These are phyloP conservation scores for Cytidiella melzeri DNA, from an alignment of 768 basidiomycete genomes.

Conservation along the genomic window DNA sequence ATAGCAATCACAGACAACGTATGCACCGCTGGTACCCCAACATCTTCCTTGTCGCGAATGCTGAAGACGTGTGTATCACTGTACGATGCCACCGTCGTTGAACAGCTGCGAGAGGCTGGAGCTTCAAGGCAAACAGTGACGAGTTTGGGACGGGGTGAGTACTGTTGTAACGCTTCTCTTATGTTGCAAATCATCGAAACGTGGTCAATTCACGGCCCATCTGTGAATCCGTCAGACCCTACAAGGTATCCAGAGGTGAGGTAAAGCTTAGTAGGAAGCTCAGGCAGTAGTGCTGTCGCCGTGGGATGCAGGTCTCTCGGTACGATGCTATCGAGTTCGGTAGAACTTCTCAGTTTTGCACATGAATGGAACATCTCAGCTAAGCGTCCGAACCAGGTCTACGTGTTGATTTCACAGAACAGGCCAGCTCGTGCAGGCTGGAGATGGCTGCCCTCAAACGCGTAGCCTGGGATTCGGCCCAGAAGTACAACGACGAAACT, in stretches of 20 bases:
- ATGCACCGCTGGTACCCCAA: conserved; percentile 54
- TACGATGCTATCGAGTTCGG: conserved; percentile 89
- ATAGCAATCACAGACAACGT: conserved; percentile 89
- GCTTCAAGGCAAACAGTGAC: conserved; percentile 91
- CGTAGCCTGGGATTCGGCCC: conserved; percentile 70
- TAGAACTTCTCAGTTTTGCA: conserved; percentile 19
- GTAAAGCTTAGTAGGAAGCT: conserved; percentile 70
- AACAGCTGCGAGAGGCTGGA: conserved; percentile 51
- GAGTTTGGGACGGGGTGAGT: conserved; percentile 97
- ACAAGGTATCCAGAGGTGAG: conserved; percentile 19
- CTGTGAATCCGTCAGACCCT: conserved; percentile 59
- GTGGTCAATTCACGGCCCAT: conserved; percentile 68
- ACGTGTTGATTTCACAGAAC: conserved; percentile 38
- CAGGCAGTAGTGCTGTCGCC: conserved; percentile 92
- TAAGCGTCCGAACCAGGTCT: conserved; percentile 33
- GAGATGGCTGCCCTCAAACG: conserved; percentile 55
- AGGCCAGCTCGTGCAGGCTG: conserved; percentile 41
- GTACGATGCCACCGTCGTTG: conserved; percentile 83
- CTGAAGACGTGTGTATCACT: conserved; percentile 70
- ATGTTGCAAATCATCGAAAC: conserved; percentile 65
- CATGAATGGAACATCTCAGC: conserved; percentile 23
- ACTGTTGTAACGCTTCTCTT: background rate
- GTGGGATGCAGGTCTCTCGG: conserved; percentile 77
- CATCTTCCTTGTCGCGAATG: conserved; percentile 76
- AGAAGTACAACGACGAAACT: conserved; percentile 87